Evolutionary conservation across 768 basidiomycete genomes (phyloP), one percentile per base, ranked within the genome.

Genomic region (Boletus edulis): DNA sequence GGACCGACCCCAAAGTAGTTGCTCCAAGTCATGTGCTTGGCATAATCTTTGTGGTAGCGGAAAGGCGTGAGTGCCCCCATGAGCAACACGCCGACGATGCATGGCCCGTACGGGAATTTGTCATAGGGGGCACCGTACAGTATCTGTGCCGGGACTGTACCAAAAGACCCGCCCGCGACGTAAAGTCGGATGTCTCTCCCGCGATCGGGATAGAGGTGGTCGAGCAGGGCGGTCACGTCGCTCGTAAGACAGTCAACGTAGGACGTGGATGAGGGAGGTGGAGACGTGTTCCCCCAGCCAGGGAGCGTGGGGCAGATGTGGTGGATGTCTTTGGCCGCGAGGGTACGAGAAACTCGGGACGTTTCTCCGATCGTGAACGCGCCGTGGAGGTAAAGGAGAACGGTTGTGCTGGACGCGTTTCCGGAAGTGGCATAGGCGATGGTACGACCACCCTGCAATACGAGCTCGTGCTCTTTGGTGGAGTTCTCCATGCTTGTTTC

Each of bases 301-400:
- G 81, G 78, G 32, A 85, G 76, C 11, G 83, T 80, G 4, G 82
- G 82, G 12, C 76, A 72, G 39, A 85, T 62, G 48, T 70, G 69
- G 60, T 81, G 82, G 5, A 79, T 65, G 42, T 74, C 62, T 57
- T 73, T 77, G 15, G 76, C 70, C 11, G 71, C 34, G 52, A 81
- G 60, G 29, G 67, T 59, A 14, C 64, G 71, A 3, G 76, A 72
- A 9, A 71, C 60, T 1, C 55, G 58, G 32, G 71, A 66, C 5
- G 76, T 76, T 31, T 74, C 70, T 5, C 82, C 83, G n/a, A 83
- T 60, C 37, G 73, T 67, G 63, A 85, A 82, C 6, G 72, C 71
- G n/a, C 81, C 82, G 59, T 84, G 83, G 52, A 84, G 75, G 67
- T 76, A 82, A 47, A 85, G 71, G 42, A 84, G 66, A 22, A 85